These are phyloP conservation scores for Cladobotryum mycophilum DNA, from an alignment of 2,329 filamentous ascomycete genomes.

Conservation along the genomic window DNA sequence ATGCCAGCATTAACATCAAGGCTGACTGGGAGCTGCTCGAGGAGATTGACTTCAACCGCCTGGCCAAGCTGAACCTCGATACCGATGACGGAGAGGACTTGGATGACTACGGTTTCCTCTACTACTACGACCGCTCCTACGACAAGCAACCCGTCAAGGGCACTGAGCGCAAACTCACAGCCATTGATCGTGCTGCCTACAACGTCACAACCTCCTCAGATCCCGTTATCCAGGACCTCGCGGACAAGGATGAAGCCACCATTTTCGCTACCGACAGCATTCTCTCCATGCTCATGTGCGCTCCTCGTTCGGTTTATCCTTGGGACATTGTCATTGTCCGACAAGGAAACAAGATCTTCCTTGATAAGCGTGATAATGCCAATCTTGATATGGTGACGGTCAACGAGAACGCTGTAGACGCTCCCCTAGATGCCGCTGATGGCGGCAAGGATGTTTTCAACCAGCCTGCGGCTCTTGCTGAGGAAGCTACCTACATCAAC, in stretches of 20 bases:
- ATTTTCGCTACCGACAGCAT: conserved; percentile 97
- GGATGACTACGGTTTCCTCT: conserved; percentile 92
- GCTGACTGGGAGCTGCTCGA: conserved; percentile 92
- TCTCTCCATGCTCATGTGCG: conserved; percentile 98
- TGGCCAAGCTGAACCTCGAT: conserved; percentile 93
- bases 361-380: conserved; percentile 96
- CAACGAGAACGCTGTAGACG: conserved; percentile 96
- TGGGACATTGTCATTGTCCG: conserved; percentile 96
- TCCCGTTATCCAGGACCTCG: conserved; percentile 92
- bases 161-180: conserved; percentile 77
- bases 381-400: conserved; percentile 96
- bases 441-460: conserved; percentile 93
- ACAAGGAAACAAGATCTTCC: conserved; percentile 94
- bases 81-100: conserved; percentile 92
- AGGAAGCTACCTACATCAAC: conserved; percentile 99
- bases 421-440: conserved; percentile 84
- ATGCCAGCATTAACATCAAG: conserved; percentile 94
- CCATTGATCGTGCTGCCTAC: conserved; percentile 91
- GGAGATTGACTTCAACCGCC: conserved; percentile 96
- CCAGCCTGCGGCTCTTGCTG: conserved; percentile 83
- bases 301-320: conserved; percentile 91
- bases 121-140: conserved; percentile 95
- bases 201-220: conserved; percentile 97
- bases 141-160: conserved; percentile 91
- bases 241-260: conserved; percentile 90